Evolutionary conservation across 108 stramenopile genomes (phyloP).

Genomic region (Pseudonitzschia multiseries): DNA sequence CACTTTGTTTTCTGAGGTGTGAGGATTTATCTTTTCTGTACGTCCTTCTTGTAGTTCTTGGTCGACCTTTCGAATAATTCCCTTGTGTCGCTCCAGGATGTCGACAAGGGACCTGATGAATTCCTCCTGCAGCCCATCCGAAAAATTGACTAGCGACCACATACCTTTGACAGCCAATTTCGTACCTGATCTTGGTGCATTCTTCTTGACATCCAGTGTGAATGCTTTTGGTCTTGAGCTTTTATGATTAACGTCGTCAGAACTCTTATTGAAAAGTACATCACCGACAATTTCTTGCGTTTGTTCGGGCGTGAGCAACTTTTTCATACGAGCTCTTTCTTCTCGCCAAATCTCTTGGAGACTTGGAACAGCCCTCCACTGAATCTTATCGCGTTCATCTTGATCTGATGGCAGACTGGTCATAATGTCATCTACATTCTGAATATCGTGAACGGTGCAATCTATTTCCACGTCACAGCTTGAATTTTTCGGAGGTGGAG

Average conservation of each 20-base stretch:
- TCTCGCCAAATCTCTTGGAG: conserved; percentile 84
- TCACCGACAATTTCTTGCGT: conserved; percentile 65
- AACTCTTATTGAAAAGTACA: background rate
- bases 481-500: conserved; percentile 55
- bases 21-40: conserved; percentile 27
- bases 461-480: conserved; percentile 83
- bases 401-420: conserved; percentile 52
- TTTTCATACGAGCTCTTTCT: conserved; percentile 72
- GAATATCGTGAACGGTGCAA: conserved; percentile 57
- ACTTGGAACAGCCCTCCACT: conserved; percentile 89
- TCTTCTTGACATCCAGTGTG: conserved; percentile 72
- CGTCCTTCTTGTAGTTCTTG: background rate
- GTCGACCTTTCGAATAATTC: conserved; percentile 24
- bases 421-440: conserved; percentile 69
- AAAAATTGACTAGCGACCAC: conserved; percentile 54
- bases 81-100: conserved; percentile 49
- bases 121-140: conserved; percentile 65
- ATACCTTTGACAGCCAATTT: conserved; percentile 65
- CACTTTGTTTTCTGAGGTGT: conserved; percentile 29
- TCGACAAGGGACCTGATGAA: conserved; percentile 66
- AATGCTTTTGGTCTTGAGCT: conserved; percentile 38
- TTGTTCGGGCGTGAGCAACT: conserved; percentile 51
- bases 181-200: conserved; percentile 61
- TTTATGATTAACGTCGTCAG: background rate
- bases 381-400: conserved; percentile 59